Conservation (phyloP, 1,139 yeast genomes). For the Geotrichum phurueaensis region DNA sequence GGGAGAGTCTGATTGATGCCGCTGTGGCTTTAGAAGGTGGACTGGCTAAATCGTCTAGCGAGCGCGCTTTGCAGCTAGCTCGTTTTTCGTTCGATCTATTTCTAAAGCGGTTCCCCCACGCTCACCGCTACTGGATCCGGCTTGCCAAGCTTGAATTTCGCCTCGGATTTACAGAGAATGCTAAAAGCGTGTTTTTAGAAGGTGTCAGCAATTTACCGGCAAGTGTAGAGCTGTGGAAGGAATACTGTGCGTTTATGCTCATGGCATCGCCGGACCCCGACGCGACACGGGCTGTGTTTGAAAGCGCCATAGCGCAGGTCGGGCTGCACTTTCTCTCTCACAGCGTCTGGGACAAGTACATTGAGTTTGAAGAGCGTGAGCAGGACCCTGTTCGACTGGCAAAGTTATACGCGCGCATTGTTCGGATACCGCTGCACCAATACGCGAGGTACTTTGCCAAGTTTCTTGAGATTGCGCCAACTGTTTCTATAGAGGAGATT, state of each 20-base stretch:
- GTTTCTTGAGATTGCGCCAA: conserved; percentile 26
- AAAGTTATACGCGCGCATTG: conserved; percentile 32
- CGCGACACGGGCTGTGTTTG: conserved; percentile 41
- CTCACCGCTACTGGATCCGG: conserved; percentile 76
- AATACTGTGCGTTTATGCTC: conserved; percentile 52
- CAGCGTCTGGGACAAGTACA: conserved; percentile 69
- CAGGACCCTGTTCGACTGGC: conserved; percentile 22
- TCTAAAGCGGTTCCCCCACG: conserved; percentile 58
- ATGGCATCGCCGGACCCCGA: conserved; percentile 32
- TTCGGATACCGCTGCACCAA: conserved; percentile 72
- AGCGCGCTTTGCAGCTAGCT: conserved; percentile 38
- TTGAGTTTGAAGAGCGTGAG: conserved; percentile 49
- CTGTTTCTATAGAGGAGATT: conserved; percentile 26
- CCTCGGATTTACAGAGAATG: conserved; percentile 46
- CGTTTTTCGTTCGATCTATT: conserved; percentile 51
- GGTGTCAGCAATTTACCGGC: conserved; percentile 49
- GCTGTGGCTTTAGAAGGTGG: conserved; percentile 35
- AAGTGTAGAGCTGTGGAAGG: conserved; percentile 72
- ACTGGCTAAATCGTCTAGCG: conserved; percentile 42
- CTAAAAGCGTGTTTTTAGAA: conserved; percentile 42
- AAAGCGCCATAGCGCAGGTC: conserved; percentile 52
- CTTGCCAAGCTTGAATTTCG: conserved; percentile 62
- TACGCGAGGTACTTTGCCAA: conserved; percentile 51
- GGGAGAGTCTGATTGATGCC: conserved; percentile 44
- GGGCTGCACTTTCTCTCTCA: conserved; percentile 72